phyloP scores from a whole-genome alignment of 768 basidiomycete species.

The Dentipellis fragilis region DNA sequence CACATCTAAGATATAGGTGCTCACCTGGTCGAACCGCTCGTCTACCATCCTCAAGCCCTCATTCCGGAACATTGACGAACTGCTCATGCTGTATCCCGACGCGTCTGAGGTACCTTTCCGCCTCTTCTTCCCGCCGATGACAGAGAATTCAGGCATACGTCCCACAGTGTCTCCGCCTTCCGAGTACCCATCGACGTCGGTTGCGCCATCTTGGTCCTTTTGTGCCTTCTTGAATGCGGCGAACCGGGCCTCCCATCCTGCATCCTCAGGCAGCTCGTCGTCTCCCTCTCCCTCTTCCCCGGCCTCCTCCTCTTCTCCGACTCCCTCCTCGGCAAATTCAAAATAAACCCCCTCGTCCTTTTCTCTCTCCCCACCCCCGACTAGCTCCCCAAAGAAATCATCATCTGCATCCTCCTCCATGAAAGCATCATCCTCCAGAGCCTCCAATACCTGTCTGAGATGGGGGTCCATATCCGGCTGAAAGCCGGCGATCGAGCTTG shows the following conservation, averaged over 20 bases:
- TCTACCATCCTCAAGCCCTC: constrained; percentile 83
- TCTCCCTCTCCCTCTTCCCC: constrained; percentile 19
- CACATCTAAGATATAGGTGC: constrained; percentile 11
- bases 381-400: constrained; percentile 66
- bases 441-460: constrained; percentile 85
- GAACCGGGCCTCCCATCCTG: constrained; percentile 73
- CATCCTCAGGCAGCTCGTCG: constrained; percentile 22
- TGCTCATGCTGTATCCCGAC: constrained; percentile 95
- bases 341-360: constrained; percentile 54
- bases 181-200: constrained; percentile 41
- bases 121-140: constrained; percentile 69
- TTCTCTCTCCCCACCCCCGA: constrained; percentile 59
- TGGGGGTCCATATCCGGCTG: constrained; percentile 96
- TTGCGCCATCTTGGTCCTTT: constrained; percentile 15
- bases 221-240: constrained; percentile 59
- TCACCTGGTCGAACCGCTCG: constrained; percentile 88
- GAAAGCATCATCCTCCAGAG: constrained; percentile 93
- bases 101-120: constrained; percentile 73
- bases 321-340: constrained; percentile 52
- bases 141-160: constrained; percentile 63
- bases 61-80: constrained; percentile 90
- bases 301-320: constrained; percentile 23
- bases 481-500: constrained; percentile 76
- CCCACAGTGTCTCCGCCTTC: constrained; percentile 80
- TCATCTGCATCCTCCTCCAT: constrained; percentile 70